phyloP scores from a whole-genome alignment of 176 grass and related monocot genomes.

The Zea mays region Zm-B73-REFERENCE-NAM-5.0 NC_050102.1:163225501-163226000 shows the following conservation, averaged over 20 bases:
- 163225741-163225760: constrained; percentile 72
- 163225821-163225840: constrained; percentile 95
- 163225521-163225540: constrained; percentile 20
- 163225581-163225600: constrained; percentile 32
- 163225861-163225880: constrained; percentile 99
- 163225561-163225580: not conserved
- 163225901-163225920: constrained; percentile 91
- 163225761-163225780: constrained; percentile 95
- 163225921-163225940: constrained; percentile 87
- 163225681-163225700: constrained; percentile 10
- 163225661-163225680: not conserved
- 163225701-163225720: not conserved
- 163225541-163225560: not conserved
- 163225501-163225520: constrained; percentile 51
- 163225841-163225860: constrained; percentile 92
- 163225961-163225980: constrained; percentile 53
- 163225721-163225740: not conserved
- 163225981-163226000: constrained; percentile 24
- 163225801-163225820: constrained; percentile 98
- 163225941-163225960: constrained; percentile 99
- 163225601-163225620: constrained; percentile 98
- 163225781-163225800: constrained; percentile 99
- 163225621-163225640: constrained; percentile 99
- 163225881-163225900: constrained; percentile 91
- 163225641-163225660: constrained; percentile 97